A percentile compares a stretch with the other conserved stretches of the same genome.
phyloP scores from a whole-genome alignment of 75 land plant genomes.

The Pinus taeda region DNA sequence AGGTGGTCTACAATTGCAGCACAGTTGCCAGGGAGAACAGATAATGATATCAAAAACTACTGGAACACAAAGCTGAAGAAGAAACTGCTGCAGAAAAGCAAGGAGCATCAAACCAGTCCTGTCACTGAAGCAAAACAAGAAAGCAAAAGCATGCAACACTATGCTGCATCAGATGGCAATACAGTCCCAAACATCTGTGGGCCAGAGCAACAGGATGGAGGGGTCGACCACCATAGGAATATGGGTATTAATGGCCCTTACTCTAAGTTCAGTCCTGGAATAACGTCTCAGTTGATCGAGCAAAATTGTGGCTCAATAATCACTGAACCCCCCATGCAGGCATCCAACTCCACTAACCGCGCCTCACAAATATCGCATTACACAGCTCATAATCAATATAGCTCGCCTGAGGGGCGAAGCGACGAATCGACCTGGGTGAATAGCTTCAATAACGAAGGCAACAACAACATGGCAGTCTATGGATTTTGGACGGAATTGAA shows the following conservation, averaged over 20 bases:
- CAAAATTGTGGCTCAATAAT: neutral
- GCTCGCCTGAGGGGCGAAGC: too few relatives aligned
- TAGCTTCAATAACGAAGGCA: neutral
- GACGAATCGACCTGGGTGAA: neutral
- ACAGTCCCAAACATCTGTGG: neutral
- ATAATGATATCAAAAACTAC: conserved; percentile 96
- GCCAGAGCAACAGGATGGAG: neutral
- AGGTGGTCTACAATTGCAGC: conserved; percentile 96
- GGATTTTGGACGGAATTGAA: neutral
- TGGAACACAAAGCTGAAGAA: conserved; percentile 99
- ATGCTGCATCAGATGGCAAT: neutral
- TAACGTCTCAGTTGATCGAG: neutral
- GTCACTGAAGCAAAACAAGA: neutral
- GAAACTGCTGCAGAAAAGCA: conserved; percentile 38
- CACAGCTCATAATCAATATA: neutral
- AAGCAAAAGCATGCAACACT: neutral
- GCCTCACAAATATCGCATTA: neutral
- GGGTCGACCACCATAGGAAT: neutral
- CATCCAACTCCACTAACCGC: neutral
- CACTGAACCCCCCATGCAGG: neutral
- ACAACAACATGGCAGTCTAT: neutral
- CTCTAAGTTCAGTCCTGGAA: neutral
- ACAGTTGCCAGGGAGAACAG: conserved; percentile 92
- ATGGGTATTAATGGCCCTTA: neutral
- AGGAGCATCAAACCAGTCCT: neutral